A percentile compares a stretch with the other conserved stretches of the same genome.
phyloP scores from a whole-genome alignment of 2,329 filamentous ascomycete genomes.

The Nigrospora osmanthi region DNA sequence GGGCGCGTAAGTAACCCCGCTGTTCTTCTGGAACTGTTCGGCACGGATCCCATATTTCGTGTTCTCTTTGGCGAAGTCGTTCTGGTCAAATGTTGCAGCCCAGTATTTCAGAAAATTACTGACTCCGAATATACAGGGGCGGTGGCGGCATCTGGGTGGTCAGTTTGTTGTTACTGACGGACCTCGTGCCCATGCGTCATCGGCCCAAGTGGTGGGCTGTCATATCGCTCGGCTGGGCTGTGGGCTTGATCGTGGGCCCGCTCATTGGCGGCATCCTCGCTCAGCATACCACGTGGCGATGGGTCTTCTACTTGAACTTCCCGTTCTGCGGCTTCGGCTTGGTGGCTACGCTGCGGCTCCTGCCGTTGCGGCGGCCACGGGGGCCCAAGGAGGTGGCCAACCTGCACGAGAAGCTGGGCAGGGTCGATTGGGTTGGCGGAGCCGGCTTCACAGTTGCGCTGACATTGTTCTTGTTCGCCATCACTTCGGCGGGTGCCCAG shows the following conservation, averaged over 20 bases:
- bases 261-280: conserved; percentile 21
- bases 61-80: too few relatives aligned
- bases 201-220: conserved; percentile 29
- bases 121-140: background rate
- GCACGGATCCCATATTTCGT: conserved; percentile 29
- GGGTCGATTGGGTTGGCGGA: conserved; percentile 6
- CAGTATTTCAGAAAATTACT: background rate
- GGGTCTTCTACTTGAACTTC: conserved; percentile 32
- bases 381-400: conserved; percentile 16
- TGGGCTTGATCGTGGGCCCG: conserved; percentile 25
- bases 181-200: conserved; percentile 38
- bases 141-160: conserved; percentile 5
- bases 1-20: conserved; percentile 18
- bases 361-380: conserved; percentile 11
- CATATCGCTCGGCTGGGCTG: conserved; percentile 19
- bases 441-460: conserved; percentile 8
- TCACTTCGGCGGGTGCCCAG: conserved; percentile 8
- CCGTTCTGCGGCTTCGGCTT: conserved; percentile 20
- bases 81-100: too few relatives aligned
- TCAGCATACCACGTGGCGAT: conserved; percentile 27
- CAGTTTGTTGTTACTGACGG: conserved; percentile 22
- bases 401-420: conserved; percentile 12
- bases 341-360: conserved; percentile 16
- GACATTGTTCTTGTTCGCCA: conserved; percentile 3
- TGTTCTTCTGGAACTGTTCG: conserved; percentile 8